phyloP scores from a whole-genome alignment of 495 filamentous ascomycete species.

The Amphirosellinia nigrospora region DNA sequence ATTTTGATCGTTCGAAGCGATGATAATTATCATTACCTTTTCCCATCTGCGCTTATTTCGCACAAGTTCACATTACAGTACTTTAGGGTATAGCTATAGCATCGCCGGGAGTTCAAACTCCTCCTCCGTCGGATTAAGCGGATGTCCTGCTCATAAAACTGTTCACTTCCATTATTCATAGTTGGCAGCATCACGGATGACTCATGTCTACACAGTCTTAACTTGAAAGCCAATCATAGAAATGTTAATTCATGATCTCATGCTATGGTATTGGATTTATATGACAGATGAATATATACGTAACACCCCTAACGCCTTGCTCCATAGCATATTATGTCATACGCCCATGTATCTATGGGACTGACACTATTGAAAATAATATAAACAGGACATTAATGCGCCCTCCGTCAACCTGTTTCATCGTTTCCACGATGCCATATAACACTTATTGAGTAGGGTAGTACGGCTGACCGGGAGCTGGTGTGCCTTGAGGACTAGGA shows the following conservation, averaged over 20 bases:
- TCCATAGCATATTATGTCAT: not conserved
- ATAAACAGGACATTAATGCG: not conserved
- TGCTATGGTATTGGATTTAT: not conserved
- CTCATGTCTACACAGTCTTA: too few relatives aligned
- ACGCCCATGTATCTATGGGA: not conserved
- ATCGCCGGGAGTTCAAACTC: not conserved
- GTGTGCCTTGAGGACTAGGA: conserved; percentile 25
- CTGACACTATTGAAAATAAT: not conserved
- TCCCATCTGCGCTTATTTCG: not conserved
- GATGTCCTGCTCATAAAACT: too few relatives aligned
- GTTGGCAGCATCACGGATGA: not conserved
- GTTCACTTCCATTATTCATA: not conserved
- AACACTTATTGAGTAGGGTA: conserved; percentile 28
- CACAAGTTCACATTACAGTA: not conserved
- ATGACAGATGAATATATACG: not conserved
- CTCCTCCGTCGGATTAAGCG: too few relatives aligned
- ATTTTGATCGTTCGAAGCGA: not conserved
- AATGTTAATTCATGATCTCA: not conserved
- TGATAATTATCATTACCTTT: not conserved
- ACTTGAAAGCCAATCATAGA: not conserved
- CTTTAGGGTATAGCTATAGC: not conserved
- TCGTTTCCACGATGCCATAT: not conserved
- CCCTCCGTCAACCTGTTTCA: not conserved
- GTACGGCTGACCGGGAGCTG: conserved; percentile 31
- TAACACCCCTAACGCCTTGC: conserved; percentile 12